A percentile compares a stretch with the other conserved stretches of the same genome.
These are phyloP conservation scores for Lophiotrema nucula DNA, from an alignment of 495 filamentous ascomycete genomes.

Conservation along the genomic window DNA sequence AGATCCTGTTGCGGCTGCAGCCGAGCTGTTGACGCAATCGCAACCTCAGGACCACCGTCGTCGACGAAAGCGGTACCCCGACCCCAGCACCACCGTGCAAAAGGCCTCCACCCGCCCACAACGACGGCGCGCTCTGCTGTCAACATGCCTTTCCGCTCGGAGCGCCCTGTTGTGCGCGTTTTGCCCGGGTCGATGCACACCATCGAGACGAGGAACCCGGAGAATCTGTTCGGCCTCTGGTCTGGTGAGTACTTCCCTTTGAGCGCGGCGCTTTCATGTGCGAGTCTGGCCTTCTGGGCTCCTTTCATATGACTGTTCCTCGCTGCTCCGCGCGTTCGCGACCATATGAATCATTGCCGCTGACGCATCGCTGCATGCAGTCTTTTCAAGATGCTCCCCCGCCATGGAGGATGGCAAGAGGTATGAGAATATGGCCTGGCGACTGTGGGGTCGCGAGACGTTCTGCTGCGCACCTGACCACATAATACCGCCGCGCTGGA, in stretches of 20 bases:
- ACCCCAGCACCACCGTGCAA: not conserved
- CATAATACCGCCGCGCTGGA: slow-evolving; percentile 50
- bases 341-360: slow-evolving; percentile 26
- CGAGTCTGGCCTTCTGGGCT: not conserved
- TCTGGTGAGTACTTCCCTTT: slow-evolving; percentile 67
- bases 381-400: slow-evolving; percentile 93
- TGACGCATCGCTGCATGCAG: slow-evolving; percentile 46
- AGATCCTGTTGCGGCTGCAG: slow-evolving; percentile 1
- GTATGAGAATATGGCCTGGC: slow-evolving; percentile 93
- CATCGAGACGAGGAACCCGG: slow-evolving; percentile 86
- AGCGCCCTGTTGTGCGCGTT: slow-evolving; percentile 38
- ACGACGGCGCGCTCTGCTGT: slow-evolving; percentile 6
- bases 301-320: slow-evolving; percentile 7
- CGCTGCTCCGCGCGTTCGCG: slow-evolving; percentile 5
- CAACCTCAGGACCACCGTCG: slow-evolving; percentile 7
- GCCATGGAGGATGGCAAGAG: slow-evolving; percentile 90
- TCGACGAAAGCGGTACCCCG: no score
- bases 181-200: slow-evolving; percentile 64
- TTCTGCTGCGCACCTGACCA: slow-evolving; percentile 83
- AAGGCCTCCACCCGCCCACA: slow-evolving; percentile 9
- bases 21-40: slow-evolving; percentile 33
- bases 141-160: slow-evolving; percentile 41
- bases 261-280: no score
- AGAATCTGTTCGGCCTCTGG: slow-evolving; percentile 97
- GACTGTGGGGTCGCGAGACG: slow-evolving; percentile 92